Evolutionary conservation across 805 yeast genomes (phyloP), one percentile per base, ranked within the genome.

Genomic region (Metschnikowia arizonensis): DNA sequence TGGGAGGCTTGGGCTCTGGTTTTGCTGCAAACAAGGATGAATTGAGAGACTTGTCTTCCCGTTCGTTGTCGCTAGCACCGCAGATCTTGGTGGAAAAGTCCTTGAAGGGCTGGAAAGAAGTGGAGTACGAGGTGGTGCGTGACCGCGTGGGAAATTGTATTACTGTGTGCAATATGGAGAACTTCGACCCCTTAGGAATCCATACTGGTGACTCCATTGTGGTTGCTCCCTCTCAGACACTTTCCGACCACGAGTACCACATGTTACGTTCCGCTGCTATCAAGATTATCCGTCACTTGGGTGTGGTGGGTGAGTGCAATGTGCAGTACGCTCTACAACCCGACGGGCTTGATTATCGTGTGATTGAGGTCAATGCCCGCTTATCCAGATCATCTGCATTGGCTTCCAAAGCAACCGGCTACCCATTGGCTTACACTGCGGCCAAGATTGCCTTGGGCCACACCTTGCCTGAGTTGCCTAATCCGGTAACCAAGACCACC

Each of bases 121-220:
- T 91, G 52, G 99, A 91, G 72, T 91, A 91, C 67, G 99, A 91
- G 74, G 99, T 91, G 54, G 98, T 91, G 46, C 85, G 99, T 64
- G 99, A 91, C 73, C 79, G 93, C 53, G 93, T 85, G 46, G 97
- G 85, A 56, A 91, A 91, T 79, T 91, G 99, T 78, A 91, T 91
- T 65, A 91, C 99, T 35, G 99, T 91, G 44, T 91, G 99, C 78
- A 91, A 91, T 71, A 91, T 91, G 99, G 99, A 91, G 73, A 91
- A 91, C 75, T 91, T 91, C 58, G 99, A 91, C 69, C 99, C 99
- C 35, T 79, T 91, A 57, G 99, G 99, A 58, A 85, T 91, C 60
- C 99, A 91, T 72, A 91, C 99, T 46, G 99, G 99, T 74, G 99
- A 91, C 68, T 93, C 99, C 33, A 93, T 91, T 59, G 99, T 91